Conservation (phyloP, 495 filamentous ascomycete species). For the Choiromyces venosus region DNA sequence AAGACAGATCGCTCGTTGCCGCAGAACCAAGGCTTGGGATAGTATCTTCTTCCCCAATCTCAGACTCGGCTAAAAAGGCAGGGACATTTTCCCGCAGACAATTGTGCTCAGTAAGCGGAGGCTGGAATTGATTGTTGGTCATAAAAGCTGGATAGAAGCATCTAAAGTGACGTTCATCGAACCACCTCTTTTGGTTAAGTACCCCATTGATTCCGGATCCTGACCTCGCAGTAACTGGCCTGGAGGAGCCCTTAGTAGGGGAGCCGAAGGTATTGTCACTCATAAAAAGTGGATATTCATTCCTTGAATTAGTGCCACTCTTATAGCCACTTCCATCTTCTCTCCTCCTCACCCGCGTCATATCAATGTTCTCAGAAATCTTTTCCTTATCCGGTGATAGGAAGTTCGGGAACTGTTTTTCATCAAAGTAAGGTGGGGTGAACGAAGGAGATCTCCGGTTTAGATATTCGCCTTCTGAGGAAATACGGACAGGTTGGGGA, state of each 20-base stretch:
- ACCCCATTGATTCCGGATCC: not conserved
- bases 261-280: not conserved
- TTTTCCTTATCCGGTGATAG: not conserved
- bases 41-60: not conserved
- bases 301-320: not conserved
- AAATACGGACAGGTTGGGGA: not conserved
- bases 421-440: not conserved
- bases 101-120: not conserved
- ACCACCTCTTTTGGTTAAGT: not conserved
- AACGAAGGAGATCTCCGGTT: not conserved
- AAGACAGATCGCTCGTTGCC: not conserved
- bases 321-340: not conserved
- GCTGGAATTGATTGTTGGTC: not conserved
- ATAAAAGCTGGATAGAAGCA: not conserved
- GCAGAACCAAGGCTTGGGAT: not conserved
- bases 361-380: not conserved
- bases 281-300: not conserved
- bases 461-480: not conserved
- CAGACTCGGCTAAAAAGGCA: not conserved
- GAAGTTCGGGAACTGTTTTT: not conserved
- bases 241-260: not conserved
- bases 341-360: not conserved
- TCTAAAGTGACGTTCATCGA: not conserved
- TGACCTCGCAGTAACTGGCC: not conserved
- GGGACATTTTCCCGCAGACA: not conserved